Evolutionary conservation across 768 basidiomycete genomes (phyloP).

Genomic region (Lactarius hengduanensis): DNA sequence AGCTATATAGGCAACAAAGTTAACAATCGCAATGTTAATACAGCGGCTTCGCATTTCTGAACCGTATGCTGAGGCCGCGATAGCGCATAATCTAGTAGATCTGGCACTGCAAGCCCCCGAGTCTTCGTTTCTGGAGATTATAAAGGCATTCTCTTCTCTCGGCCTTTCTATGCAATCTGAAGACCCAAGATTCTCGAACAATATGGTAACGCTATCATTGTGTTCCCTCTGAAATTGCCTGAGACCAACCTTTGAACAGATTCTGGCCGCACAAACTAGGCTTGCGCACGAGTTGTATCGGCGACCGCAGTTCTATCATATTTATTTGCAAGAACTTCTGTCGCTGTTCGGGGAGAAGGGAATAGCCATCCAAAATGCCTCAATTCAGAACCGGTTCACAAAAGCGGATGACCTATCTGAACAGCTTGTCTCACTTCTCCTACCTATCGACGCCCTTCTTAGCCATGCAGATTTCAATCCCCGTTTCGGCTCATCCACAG

Average conservation of each 20-base stretch:
- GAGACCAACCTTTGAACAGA: constrained; percentile 41
- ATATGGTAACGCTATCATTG: constrained; percentile 56
- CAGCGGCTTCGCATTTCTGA: constrained; percentile 85
- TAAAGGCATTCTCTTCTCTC: constrained; percentile 78
- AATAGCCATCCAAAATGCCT: constrained; percentile 81
- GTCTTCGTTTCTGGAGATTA: constrained; percentile 77
- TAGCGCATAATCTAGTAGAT: constrained; percentile 89
- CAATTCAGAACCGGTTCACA: constrained; percentile 59
- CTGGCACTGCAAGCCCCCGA: constrained; percentile 78
- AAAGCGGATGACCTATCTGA: constrained; percentile 84
- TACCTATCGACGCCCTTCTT: constrained; percentile 89
- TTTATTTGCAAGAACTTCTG: constrained; percentile 82
- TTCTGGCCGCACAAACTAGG: constrained; percentile 87
- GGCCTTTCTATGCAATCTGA: constrained; percentile 86
- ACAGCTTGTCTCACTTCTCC: constrained; percentile 81
- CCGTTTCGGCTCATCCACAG: constrained; percentile 51
- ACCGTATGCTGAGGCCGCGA: constrained; percentile 85
- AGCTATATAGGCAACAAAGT: constrained; percentile 62
- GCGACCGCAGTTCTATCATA: constrained; percentile 73
- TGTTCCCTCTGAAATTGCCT: not conserved
- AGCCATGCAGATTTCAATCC: constrained; percentile 67
- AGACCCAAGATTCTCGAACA: constrained; percentile 84
- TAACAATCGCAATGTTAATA: constrained; percentile 90
- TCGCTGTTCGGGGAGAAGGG: constrained; percentile 89
- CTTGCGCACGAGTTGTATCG: constrained; percentile 76